Percentiles rank a stretch among this genome's conserved stretches.
phyloP scores from a whole-genome alignment of 352 stramenopile genomes.

The Globisporangium nodosum region DNA sequence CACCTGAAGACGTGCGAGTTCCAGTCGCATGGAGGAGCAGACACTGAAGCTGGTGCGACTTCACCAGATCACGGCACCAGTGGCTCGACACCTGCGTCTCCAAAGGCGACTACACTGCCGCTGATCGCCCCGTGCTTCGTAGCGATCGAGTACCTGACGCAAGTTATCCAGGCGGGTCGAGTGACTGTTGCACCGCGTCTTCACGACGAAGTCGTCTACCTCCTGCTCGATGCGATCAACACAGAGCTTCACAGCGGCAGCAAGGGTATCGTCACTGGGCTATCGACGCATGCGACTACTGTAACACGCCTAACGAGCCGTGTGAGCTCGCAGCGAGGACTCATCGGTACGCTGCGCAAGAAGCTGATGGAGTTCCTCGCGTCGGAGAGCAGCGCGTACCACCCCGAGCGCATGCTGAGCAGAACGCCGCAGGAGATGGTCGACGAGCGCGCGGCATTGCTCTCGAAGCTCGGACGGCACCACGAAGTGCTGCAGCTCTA shows the following conservation, averaged over 20 bases:
- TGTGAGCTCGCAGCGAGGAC: slow-evolving; percentile 46
- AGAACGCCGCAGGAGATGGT: slow-evolving; percentile 72
- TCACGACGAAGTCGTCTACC: slow-evolving; percentile 76
- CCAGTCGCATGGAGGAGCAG: not conserved
- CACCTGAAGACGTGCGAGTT: slow-evolving; percentile 67
- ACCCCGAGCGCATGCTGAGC: slow-evolving; percentile 78
- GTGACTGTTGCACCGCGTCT: slow-evolving; percentile 33
- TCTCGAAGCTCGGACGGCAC: slow-evolving; percentile 71
- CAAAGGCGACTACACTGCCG: slow-evolving; percentile 25
- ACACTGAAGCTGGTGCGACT: too few relatives aligned
- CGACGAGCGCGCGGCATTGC: slow-evolving; percentile 66
- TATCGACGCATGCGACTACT: too few relatives aligned
- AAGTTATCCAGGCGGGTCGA: slow-evolving; percentile 48
- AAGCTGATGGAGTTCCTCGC: slow-evolving; percentile 72
- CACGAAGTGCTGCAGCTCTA: slow-evolving; percentile 81
- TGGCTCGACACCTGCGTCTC: not conserved
- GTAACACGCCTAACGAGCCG: slow-evolving; percentile 36
- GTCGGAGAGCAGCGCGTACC: slow-evolving; percentile 41
- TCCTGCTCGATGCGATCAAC: slow-evolving; percentile 71
- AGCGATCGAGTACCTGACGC: slow-evolving; percentile 75
- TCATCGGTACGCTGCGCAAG: slow-evolving; percentile 46
- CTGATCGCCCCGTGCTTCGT: slow-evolving; percentile 60
- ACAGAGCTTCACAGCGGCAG: slow-evolving; percentile 18
- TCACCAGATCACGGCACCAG: not conserved
- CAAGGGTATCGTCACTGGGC: slow-evolving; percentile 5